Conservation (phyloP, 202 grass and related monocot genomes). For the Schoenoplectus triqueter region DNA sequence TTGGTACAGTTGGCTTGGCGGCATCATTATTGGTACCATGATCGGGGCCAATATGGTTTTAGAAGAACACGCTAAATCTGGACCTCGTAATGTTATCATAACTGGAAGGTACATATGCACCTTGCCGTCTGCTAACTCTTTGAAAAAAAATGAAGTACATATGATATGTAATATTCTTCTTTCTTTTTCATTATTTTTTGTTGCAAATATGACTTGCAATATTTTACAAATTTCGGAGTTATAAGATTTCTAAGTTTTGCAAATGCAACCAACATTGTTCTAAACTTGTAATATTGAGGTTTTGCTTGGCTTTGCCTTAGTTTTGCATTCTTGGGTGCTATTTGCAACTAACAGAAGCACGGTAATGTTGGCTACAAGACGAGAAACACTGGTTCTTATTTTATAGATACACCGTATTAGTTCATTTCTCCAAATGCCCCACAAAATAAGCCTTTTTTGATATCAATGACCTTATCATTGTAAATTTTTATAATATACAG, state of each 20-base stretch:
- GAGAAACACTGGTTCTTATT: background rate
- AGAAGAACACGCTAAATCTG: slow-evolving; percentile 95
- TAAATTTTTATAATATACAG: slow-evolving; percentile 46
- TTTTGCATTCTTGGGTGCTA: background rate
- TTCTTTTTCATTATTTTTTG: background rate
- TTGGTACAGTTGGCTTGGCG: slow-evolving; percentile 99
- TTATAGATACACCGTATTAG: too few species aligned
- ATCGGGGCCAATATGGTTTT: slow-evolving; percentile 85
- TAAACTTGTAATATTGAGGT: background rate
- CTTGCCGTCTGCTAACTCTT: background rate
- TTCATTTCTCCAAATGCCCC: too few species aligned
- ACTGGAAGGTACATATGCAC: slow-evolving; percentile 71
- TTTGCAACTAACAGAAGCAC: background rate
- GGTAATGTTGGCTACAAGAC: background rate
- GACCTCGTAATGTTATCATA: slow-evolving; percentile 94
- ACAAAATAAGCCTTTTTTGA: background rate
- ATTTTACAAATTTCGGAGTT: background rate
- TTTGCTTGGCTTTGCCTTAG: background rate
- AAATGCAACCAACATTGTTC: background rate
- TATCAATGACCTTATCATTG: background rate
- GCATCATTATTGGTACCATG: slow-evolving; percentile 96
- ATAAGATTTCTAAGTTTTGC: background rate
- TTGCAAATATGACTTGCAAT: background rate
- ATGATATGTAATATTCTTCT: background rate
- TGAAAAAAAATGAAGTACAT: background rate